Evolutionary conservation across 352 stramenopile species (phyloP), one percentile per base, ranked within the genome.

Genomic region (Blastocystis sp.): DNA sequence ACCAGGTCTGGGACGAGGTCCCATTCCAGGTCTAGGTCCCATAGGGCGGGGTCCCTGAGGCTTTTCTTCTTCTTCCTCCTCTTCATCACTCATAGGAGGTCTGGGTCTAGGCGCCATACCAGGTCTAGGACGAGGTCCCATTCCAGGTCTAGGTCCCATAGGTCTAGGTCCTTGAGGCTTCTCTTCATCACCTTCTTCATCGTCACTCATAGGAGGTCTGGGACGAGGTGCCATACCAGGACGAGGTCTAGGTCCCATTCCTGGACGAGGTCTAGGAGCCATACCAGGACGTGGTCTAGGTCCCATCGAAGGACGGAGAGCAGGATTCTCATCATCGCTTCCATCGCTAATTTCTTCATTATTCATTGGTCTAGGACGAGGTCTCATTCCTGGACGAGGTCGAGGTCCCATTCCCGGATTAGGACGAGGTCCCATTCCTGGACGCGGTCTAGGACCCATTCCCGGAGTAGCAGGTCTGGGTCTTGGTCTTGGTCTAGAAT

Each of bases 401-500:
- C 63, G 59, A 29, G 59, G 14, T 58, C 66, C 66, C 66, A 80
- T 80, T 24, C 69, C 69, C 6, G 69, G 69, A 46, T 52, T 24
- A 29, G 51, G 51, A 16, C 69, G 46, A 21, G 52, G 65, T 46
- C 43, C 65, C 65, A 54, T 54, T 56, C 65, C 65, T 24, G 65
- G 65, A 77, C 65, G 49, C 42, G 71, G 71, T 49, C 71, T 65
- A 19, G 71, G 71, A 83, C 49, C 71, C 71, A 83, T 83, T 63
- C 51, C 49, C 39, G 46, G 21, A 9, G 39, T 42, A 56, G 29
- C 69, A 42, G 71, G 71, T 83, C 71, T 65, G 24, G 71, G 71
- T 83, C 71, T 83, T n/a, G 71, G 71, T 83, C 71, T 83, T 66
- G 71, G 71, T 83, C 71, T 83, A 65, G 0, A 42, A 27, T 24